phyloP scores from a whole-genome alignment of 352 stramenopile genomes.

The Phytophthora pistaciae region DNA sequence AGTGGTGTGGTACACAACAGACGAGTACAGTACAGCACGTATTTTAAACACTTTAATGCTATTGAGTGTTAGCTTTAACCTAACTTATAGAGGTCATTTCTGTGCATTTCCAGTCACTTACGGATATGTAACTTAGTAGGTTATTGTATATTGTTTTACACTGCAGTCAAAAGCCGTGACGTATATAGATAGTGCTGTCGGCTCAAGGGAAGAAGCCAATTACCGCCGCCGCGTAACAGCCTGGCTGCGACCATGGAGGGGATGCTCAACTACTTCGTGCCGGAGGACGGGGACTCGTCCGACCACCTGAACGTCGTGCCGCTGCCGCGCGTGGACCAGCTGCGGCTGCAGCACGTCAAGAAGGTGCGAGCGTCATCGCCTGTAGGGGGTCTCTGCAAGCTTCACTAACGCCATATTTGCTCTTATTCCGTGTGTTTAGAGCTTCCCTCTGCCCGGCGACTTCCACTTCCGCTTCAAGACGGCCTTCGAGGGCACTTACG shows the following conservation, averaged over 20 bases:
- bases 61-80: too few relatives aligned
- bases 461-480: constrained; percentile 92
- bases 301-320: constrained; percentile 89
- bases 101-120: too few relatives aligned
- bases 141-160: not conserved
- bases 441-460: constrained; percentile 78
- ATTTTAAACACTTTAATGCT: not conserved
- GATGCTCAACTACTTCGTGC: constrained; percentile 91
- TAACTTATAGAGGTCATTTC: too few relatives aligned
- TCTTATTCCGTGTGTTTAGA: constrained; percentile 40
- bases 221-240: constrained; percentile 19
- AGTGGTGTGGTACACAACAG: not conserved
- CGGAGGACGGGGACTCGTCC: constrained; percentile 86
- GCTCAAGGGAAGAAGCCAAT: not conserved
- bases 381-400: not conserved
- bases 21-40: not conserved
- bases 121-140: too few relatives aligned
- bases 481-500: constrained; percentile 86
- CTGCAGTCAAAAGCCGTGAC: not conserved
- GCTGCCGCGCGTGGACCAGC: constrained; percentile 78
- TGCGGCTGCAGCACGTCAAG: constrained; percentile 83
- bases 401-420: not conserved
- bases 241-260: constrained; percentile 67
- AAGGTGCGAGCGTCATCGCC: constrained; percentile 48
- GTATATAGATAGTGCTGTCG: not conserved